A percentile compares a stretch with the other conserved stretches of the same genome.
Conservation (phyloP, 1,284 basidiomycete genomes). For the Moniliophthora roreri region DNA sequence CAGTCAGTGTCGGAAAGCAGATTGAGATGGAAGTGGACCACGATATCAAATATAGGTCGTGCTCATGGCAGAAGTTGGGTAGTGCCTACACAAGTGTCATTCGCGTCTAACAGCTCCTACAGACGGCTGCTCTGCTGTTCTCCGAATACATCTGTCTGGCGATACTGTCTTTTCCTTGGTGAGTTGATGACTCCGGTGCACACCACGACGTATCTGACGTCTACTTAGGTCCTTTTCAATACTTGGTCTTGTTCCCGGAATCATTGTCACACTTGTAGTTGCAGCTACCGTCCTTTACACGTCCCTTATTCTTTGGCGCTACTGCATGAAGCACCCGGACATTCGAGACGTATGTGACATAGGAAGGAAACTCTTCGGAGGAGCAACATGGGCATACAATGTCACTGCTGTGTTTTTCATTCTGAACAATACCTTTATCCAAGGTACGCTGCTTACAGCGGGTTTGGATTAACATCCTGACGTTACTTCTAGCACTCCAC, state of each 20-base stretch:
- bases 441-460: slow-evolving; percentile 28
- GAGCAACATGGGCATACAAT: slow-evolving; percentile 46
- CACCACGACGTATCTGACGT: not conserved
- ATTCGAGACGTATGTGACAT: slow-evolving; percentile 67
- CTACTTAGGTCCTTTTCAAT: slow-evolving; percentile 50
- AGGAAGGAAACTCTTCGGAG: slow-evolving; percentile 52
- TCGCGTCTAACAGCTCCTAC: not conserved
- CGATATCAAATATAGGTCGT: too few relatives aligned
- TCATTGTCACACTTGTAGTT: slow-evolving; percentile 40
- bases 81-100: not conserved
- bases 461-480: not conserved
- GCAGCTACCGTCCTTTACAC: slow-evolving; percentile 37
- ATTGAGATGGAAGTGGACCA: too few relatives aligned
- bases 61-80: too few relatives aligned
- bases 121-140: slow-evolving; percentile 49
- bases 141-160: slow-evolving; percentile 51
- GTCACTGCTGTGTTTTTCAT: slow-evolving; percentile 47
- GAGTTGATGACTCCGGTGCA: slow-evolving; percentile 1
- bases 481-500: slow-evolving; percentile 33
- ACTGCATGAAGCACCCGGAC: slow-evolving; percentile 60
- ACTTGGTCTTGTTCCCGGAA: slow-evolving; percentile 51
- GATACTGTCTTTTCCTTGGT: slow-evolving; percentile 52
- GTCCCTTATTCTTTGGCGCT: slow-evolving; percentile 52
- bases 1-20: too few relatives aligned
- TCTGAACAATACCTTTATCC: slow-evolving; percentile 50